Base-by-base conservation (phyloP, 116 monocot genomes). In the Trichopus zeylanicus region DNA sequence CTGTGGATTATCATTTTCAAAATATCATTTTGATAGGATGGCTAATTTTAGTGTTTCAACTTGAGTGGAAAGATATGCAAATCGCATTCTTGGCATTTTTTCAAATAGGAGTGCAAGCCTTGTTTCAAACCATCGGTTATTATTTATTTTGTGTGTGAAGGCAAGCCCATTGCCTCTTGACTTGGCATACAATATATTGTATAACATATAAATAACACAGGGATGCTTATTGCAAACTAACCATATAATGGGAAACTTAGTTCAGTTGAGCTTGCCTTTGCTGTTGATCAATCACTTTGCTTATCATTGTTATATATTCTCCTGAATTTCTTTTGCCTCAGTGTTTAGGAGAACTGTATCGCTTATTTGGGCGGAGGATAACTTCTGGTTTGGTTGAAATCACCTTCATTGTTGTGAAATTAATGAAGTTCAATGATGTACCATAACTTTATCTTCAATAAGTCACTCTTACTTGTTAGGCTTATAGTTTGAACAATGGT, bases 391-490 rank as follows among this genome's bases (percentile, higher is more conserved):
- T 98, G 70, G 54, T 68, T 27, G 98, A 98, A 70, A 98, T 91
- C 51, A 63, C 81, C 60, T 84, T 53, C 32, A 87, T 98, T 66
- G 80, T 61, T 18, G 77, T 82, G 55, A 98, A 88, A 69, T 63
- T 98, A 55, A 80, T 91, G 85, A 91, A 80, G 70, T 91, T 76
- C 57, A 67, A 87, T 55, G 98, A 98, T 87, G 97, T 97, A 79
- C 56, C 3, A 16, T n/a, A 30, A 11, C 2, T 19, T 38, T 59
- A 22, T 12, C 37, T 23, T 33, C 34, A 16, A 32, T 32, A 32
- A 19, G 24, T 8, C 28, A 27, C 28, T 13, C 7, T 53, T 11
- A 53, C 2, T 15, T 12, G 12, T 29, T 53, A 22, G 26, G 13
- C 10, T 53, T 49, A 22, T n/a, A n/a, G 8, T 8, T 49, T 47